Conservation (phyloP, 352 stramenopile genomes). For the Phytophthora idaei region DNA sequence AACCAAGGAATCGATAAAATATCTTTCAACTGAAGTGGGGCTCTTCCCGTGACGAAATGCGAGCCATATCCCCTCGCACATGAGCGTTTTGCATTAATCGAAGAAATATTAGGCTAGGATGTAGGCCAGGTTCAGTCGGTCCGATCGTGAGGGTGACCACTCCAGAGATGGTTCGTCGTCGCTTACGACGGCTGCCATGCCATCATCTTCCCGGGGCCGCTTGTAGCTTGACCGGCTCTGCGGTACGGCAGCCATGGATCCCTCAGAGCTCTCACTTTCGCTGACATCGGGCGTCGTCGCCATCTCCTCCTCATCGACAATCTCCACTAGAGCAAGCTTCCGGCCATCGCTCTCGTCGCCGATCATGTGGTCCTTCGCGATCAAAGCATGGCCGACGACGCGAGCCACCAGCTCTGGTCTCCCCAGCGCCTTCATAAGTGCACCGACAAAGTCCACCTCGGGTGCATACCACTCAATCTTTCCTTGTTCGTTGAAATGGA, state of each 20-base stretch:
- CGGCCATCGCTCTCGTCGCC: constrained; percentile 35
- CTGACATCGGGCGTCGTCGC: background rate
- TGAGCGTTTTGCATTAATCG: too few species aligned
- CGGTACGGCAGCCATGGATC: background rate
- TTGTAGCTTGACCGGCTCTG: background rate
- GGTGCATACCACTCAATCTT: constrained; percentile 52
- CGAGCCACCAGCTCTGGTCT: constrained; percentile 31
- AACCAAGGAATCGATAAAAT: too few species aligned
- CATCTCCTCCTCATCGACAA: background rate
- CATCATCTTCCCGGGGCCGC: background rate
- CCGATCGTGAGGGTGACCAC: background rate
- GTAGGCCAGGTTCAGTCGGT: constrained; percentile 1
- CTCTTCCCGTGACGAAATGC: too few species aligned
- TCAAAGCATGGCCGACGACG: constrained; percentile 43
- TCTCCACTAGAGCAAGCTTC: constrained; percentile 4
- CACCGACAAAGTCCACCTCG: constrained; percentile 47
- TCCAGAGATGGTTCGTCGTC: background rate
- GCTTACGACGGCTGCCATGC: background rate
- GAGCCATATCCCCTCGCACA: too few species aligned
- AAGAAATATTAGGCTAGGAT: background rate
- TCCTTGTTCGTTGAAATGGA: constrained; percentile 48
- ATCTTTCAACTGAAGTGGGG: too few species aligned
- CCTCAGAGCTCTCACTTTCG: background rate
- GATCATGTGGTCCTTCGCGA: constrained; percentile 57
- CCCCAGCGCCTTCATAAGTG: constrained; percentile 34